These are phyloP conservation scores for Diaporthe ampelina DNA, from an alignment of 2,329 filamentous ascomycete species.

Conservation along the genomic window DNA sequence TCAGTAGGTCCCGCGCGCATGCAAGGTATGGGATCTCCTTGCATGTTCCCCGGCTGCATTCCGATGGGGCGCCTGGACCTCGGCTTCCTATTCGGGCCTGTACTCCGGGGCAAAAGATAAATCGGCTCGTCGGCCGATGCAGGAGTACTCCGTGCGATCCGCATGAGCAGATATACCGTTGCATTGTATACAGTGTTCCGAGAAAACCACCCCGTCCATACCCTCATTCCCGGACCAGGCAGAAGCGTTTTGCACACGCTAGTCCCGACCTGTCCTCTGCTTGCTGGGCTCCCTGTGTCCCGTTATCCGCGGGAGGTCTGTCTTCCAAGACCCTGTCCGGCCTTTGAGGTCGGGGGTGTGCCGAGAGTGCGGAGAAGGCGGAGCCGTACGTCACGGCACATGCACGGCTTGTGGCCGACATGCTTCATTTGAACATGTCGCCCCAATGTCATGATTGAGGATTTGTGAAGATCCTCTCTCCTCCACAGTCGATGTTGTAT, in stretches of 20 bases:
- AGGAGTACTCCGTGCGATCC: constrained; percentile 31
- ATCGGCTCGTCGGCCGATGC: constrained; percentile 34
- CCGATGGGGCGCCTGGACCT: constrained; percentile 27
- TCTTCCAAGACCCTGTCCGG: constrained; percentile 14
- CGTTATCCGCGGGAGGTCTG: constrained; percentile 4
- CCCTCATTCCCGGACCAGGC: constrained; percentile 31
- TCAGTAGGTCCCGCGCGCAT: constrained; percentile 5
- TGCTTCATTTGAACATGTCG: neutral
- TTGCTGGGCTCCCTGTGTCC: constrained; percentile 23
- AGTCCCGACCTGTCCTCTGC: constrained; percentile 13
- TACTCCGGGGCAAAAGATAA: constrained; percentile 36
- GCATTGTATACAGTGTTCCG: constrained; percentile 16
- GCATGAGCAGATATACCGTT: constrained; percentile 24
- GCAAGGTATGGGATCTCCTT: constrained; percentile 34
- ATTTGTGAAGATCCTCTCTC: neutral
- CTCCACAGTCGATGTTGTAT: neutral
- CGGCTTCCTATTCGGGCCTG: constrained; percentile 36
- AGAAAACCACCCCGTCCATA: neutral
- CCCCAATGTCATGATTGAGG: neutral
- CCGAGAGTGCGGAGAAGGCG: constrained; percentile 34
- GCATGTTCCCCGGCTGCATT: constrained; percentile 40
- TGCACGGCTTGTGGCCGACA: constrained; percentile 36
- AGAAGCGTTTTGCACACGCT: constrained; percentile 27
- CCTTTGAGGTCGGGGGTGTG: constrained; percentile 24
- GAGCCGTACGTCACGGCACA: constrained; percentile 36